Conservation (phyloP, 768 basidiomycete species). For the Boletus rex-veris region DNA sequence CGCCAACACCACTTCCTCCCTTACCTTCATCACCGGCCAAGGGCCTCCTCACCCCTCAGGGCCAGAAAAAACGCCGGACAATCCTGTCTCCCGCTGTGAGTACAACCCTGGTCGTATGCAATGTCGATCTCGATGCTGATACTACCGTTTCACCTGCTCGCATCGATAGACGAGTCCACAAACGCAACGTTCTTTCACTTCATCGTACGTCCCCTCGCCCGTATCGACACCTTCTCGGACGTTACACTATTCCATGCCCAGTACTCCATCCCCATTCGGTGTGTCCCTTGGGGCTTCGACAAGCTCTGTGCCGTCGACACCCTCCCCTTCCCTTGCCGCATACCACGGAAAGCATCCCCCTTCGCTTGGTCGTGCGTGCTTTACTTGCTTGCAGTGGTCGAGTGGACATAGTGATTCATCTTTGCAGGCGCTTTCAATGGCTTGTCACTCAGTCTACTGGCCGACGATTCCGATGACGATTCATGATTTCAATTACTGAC, state of each 20-base stretch:
- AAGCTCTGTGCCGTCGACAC: constrained; percentile 30
- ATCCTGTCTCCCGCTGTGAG: constrained; percentile 25
- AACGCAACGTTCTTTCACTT: constrained; percentile 26
- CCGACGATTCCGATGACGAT: constrained; percentile 31
- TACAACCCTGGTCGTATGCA: not conserved
- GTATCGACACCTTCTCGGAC: constrained; percentile 33
- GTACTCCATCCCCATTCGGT: constrained; percentile 38
- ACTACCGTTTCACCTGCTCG: not conserved
- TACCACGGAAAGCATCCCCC: constrained; percentile 38
- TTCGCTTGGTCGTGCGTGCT: constrained; percentile 35
- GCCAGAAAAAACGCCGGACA: constrained; percentile 27
- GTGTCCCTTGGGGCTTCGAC: constrained; percentile 32
- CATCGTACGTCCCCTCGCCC: constrained; percentile 30
- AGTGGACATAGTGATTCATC: not conserved
- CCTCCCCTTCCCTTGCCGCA: constrained; percentile 38
- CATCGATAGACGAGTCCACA: constrained; percentile 24
- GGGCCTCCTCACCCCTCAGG: constrained; percentile 18
- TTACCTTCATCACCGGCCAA: constrained; percentile 24
- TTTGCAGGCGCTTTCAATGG: constrained; percentile 29
- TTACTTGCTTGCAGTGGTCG: not conserved
- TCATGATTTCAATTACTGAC: constrained; percentile 7
- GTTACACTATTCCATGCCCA: constrained; percentile 33
- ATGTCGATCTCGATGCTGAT: not conserved
- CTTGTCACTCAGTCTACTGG: constrained; percentile 24
- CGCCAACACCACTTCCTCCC: constrained; percentile 30